These are phyloP conservation scores for Aureobasidium sp. DNA, from an alignment of 2,329 filamentous ascomycete species.

Conservation along the genomic window DNA sequence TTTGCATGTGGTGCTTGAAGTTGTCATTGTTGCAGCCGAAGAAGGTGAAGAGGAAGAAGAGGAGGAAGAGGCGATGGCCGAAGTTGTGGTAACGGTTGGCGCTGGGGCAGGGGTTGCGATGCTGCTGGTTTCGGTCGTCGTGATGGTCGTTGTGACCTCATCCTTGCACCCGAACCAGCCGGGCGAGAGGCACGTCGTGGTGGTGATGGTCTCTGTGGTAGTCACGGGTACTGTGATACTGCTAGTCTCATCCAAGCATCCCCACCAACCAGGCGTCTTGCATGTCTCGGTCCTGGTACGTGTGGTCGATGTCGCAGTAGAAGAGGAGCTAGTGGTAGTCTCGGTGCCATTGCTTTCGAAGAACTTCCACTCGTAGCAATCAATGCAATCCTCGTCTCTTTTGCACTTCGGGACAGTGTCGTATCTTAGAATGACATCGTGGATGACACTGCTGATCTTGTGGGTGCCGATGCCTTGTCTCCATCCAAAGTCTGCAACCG, in stretches of 20 bases:
- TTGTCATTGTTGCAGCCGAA: neutral
- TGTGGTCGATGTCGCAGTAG: constrained; percentile 44
- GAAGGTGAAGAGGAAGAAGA: neutral
- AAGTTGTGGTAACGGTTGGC: constrained; percentile 17
- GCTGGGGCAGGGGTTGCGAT: constrained; percentile 19
- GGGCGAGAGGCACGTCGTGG: constrained; percentile 51
- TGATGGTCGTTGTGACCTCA: constrained; percentile 33
- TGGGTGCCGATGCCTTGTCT: constrained; percentile 85
- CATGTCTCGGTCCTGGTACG: constrained; percentile 73
- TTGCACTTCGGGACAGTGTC: constrained; percentile 70
- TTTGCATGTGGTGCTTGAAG: constrained; percentile 41
- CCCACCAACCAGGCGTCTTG: constrained; percentile 89
- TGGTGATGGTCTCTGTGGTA: constrained; percentile 38
- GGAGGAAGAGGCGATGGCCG: neutral
- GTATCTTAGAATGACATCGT: constrained; percentile 77
- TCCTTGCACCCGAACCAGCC: constrained; percentile 63
- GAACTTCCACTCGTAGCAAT: constrained; percentile 91
- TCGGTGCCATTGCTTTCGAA: constrained; percentile 87
- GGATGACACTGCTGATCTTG: constrained; percentile 80
- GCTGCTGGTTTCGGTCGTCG: constrained; percentile 20
- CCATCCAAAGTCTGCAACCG: constrained; percentile 86
- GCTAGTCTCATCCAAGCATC: constrained; percentile 61
- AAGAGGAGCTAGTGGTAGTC: constrained; percentile 52
- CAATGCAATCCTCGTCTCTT: constrained; percentile 67
- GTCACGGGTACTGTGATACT: constrained; percentile 28